Percentiles rank a stretch among this genome's conserved stretches.
Conservation (phyloP, 106 monocot genomes). For the Narthecium ossifragum region DNA sequence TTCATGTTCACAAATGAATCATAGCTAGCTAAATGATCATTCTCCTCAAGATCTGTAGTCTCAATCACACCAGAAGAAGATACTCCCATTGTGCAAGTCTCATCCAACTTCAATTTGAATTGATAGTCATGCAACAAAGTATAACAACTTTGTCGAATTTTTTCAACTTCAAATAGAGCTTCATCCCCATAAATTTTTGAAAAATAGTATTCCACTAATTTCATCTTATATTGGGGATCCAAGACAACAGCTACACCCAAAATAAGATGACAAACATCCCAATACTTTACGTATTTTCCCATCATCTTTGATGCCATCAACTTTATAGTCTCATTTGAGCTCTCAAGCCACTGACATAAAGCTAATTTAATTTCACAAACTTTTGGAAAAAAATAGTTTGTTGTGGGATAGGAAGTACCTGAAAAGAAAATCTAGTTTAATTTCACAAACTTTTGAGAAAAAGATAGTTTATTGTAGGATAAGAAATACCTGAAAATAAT, state of each 20-base stretch:
- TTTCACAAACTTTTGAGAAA: too few relatives aligned
- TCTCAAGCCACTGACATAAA: background rate
- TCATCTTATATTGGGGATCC: slow-evolving; percentile 17
- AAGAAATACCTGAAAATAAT: slow-evolving; percentile 2
- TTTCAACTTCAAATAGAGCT: too few relatives aligned
- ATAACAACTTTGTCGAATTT: too few relatives aligned
- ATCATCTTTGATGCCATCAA: too few relatives aligned
- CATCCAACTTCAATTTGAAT: background rate
- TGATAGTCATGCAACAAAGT: slow-evolving; percentile 6
- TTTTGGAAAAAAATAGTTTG: too few relatives aligned
- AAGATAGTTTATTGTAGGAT: slow-evolving; percentile 9
- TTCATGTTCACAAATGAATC: too few relatives aligned
- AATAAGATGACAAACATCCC: slow-evolving; percentile 5
- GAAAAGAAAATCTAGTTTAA: too few relatives aligned
- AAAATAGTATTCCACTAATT: slow-evolving; percentile 8
- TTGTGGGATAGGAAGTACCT: too few relatives aligned
- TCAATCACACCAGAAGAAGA: background rate
- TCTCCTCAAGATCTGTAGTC: too few relatives aligned
- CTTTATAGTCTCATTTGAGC: background rate
- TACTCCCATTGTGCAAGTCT: too few relatives aligned
- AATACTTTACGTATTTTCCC: slow-evolving; percentile 31
- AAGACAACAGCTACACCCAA: slow-evolving; percentile 15
- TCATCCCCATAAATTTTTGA: background rate
- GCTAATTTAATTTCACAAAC: too few relatives aligned
- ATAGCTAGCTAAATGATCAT: too few relatives aligned